Percentiles rank a stretch among this genome's conserved stretches.
phyloP scores from a whole-genome alignment of 345 rosid genomes.

The Aurinia saxatilis region DNA sequence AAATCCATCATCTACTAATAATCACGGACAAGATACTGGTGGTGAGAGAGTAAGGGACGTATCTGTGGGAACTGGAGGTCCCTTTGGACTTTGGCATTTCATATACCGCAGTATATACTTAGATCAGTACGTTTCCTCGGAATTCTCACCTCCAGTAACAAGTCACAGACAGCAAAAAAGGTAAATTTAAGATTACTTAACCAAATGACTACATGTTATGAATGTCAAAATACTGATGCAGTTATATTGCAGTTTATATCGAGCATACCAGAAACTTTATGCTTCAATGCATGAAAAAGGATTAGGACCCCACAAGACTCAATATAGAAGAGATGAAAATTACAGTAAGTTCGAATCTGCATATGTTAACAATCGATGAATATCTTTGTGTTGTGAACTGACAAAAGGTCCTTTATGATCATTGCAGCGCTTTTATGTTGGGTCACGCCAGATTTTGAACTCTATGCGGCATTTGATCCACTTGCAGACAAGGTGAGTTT shows the following conservation, averaged over 20 bases:
- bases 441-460: conserved; percentile 95
- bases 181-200: conserved; percentile 26
- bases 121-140: conserved; percentile 91
- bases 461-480: conserved; percentile 97
- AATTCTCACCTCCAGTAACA: conserved; percentile 75
- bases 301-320: conserved; percentile 88
- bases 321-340: conserved; percentile 90
- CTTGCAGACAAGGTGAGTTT: conserved; percentile 84
- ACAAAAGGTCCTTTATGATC: neutral
- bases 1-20: conserved; percentile 28
- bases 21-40: conserved; percentile 25
- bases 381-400: neutral
- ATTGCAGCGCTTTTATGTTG: conserved; percentile 87
- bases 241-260: conserved; percentile 60
- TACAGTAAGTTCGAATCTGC: conserved; percentile 41
- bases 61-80: conserved; percentile 73
- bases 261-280: conserved; percentile 88
- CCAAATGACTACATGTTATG: neutral
- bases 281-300: conserved; percentile 88
- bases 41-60: conserved; percentile 47
- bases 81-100: conserved; percentile 97
- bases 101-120: conserved; percentile 90
- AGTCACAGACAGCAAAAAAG: conserved; percentile 77
- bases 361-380: neutral
- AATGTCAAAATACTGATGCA: neutral